A percentile compares a stretch with the other conserved stretches of the same genome.
Evolutionary conservation across 306 rosid species (phyloP).

Genomic region (Prunus davidiana): DNA sequence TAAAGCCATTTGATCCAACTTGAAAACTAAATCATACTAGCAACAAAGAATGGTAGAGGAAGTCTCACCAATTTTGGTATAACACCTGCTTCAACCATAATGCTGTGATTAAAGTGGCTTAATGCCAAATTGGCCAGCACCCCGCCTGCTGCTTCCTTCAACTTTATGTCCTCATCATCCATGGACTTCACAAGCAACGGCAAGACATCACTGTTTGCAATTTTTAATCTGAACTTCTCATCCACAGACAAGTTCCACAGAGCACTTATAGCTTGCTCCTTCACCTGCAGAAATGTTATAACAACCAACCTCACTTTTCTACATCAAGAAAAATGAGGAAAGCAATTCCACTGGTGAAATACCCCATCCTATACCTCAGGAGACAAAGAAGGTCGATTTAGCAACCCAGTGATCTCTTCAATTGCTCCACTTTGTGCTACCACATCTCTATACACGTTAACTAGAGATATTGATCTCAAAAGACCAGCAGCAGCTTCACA

Average conservation of each 20-base stretch:
- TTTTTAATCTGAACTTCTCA: slow-evolving; percentile 60
- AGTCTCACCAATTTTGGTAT: slow-evolving; percentile 77
- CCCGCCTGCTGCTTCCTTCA: slow-evolving; percentile 85
- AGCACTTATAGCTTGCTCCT: slow-evolving; percentile 69
- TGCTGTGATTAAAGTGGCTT: slow-evolving; percentile 50
- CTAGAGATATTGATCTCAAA: slow-evolving; percentile 60
- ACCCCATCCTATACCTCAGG: slow-evolving; percentile 55
- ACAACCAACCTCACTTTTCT: slow-evolving; percentile 32
- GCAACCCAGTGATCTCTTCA: slow-evolving; percentile 78
- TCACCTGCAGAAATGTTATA: slow-evolving; percentile 52
- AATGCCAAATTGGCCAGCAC: slow-evolving; percentile 78
- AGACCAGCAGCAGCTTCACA: slow-evolving; percentile 97
- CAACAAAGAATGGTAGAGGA: slow-evolving; percentile 11
- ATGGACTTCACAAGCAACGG: slow-evolving; percentile 61
- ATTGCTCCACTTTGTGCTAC: slow-evolving; percentile 83
- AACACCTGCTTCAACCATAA: slow-evolving; percentile 82
- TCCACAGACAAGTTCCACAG: slow-evolving; percentile 85
- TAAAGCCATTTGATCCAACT: slow-evolving; percentile 11
- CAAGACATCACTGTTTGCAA: slow-evolving; percentile 50
- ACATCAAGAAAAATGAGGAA: slow-evolving; percentile 21
- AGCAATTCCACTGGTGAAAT: slow-evolving; percentile 7
- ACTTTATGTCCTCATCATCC: slow-evolving; percentile 67
- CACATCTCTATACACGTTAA: slow-evolving; percentile 59
- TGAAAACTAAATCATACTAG: slow-evolving; percentile 8
- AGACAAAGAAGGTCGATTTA: slow-evolving; percentile 49